phyloP scores from a whole-genome alignment of 805 yeast genomes.

The Candida nemodendra region DNA sequence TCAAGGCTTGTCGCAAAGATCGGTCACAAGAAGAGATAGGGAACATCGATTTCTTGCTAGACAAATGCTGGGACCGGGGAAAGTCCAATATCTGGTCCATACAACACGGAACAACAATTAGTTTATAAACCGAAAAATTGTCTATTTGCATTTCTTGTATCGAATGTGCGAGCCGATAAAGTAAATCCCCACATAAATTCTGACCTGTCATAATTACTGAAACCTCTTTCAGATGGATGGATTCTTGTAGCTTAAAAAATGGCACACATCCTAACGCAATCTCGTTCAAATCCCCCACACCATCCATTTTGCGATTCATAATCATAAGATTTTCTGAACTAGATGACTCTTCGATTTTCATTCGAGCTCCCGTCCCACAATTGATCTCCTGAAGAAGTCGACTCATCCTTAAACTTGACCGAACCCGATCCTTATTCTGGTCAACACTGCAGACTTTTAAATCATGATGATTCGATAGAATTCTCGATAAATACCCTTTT shows the following conservation, averaged over 20 bases:
- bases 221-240: not conserved
- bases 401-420: constrained; percentile 21
- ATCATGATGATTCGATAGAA: constrained; percentile 19
- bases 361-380: constrained; percentile 3
- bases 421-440: constrained; percentile 17
- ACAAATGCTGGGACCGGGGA: constrained; percentile 8
- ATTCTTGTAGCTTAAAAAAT: constrained; percentile 13
- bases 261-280: constrained; percentile 4
- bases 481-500: constrained; percentile 30
- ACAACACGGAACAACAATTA: constrained; percentile 25
- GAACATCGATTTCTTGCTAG: not conserved
- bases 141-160: constrained; percentile 3
- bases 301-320: constrained; percentile 3
- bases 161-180: constrained; percentile 18
- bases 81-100: constrained; percentile 11
- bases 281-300: constrained; percentile 6
- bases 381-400: constrained; percentile 19
- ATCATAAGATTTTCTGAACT: constrained; percentile 14
- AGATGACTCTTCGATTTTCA: constrained; percentile 1
- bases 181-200: constrained; percentile 29
- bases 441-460: constrained; percentile 26
- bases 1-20: constrained; percentile 1
- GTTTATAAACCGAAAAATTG: not conserved
- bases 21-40: not conserved
- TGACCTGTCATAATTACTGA: constrained; percentile 18